phyloP scores from a whole-genome alignment of 2,329 filamentous ascomycete species.

The Chaetomiaceae sp. region DNA sequence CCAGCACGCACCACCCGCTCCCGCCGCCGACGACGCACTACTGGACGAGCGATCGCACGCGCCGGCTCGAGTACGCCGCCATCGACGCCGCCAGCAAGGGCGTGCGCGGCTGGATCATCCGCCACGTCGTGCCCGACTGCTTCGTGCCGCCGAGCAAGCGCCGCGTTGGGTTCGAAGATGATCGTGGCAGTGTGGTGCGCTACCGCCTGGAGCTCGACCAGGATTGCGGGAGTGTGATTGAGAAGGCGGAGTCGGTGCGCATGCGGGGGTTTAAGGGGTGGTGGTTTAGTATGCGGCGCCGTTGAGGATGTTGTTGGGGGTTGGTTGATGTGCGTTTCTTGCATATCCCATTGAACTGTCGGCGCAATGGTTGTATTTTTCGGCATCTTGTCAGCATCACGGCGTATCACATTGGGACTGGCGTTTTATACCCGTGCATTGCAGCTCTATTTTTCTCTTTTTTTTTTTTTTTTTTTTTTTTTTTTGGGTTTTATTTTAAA shows the following conservation, averaged over 20 bases:
- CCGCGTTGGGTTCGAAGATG: slow-evolving; percentile 53
- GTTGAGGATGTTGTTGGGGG: slow-evolving; percentile 2
- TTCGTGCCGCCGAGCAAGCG: slow-evolving; percentile 46
- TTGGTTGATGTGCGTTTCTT: not conserved
- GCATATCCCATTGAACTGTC: slow-evolving; percentile 8
- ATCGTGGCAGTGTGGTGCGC: slow-evolving; percentile 56
- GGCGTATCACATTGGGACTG: slow-evolving; percentile 13
- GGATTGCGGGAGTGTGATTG: slow-evolving; percentile 27
- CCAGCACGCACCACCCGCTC: slow-evolving; percentile 29
- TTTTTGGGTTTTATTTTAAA: no score
- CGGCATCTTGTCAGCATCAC: not conserved
- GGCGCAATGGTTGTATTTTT: slow-evolving; percentile 8
- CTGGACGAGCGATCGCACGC: slow-evolving; percentile 59
- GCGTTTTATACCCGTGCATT: slow-evolving; percentile 20
- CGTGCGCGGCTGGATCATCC: slow-evolving; percentile 54
- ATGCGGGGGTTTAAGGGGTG: slow-evolving; percentile 18
- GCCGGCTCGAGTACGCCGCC: slow-evolving; percentile 58
- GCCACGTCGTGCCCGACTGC: slow-evolving; percentile 54
- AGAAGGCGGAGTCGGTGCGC: slow-evolving; percentile 17
- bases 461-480: not conserved
- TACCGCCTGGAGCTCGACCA: slow-evolving; percentile 55
- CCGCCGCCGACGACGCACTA: slow-evolving; percentile 58
- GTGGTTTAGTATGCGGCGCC: slow-evolving; percentile 20
- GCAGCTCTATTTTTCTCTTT: slow-evolving; percentile 4
- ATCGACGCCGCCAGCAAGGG: slow-evolving; percentile 58